These are phyloP conservation scores for Rhynchospora tenuis DNA, from an alignment of 176 grass and related monocot species.

Conservation along the genomic window DNA sequence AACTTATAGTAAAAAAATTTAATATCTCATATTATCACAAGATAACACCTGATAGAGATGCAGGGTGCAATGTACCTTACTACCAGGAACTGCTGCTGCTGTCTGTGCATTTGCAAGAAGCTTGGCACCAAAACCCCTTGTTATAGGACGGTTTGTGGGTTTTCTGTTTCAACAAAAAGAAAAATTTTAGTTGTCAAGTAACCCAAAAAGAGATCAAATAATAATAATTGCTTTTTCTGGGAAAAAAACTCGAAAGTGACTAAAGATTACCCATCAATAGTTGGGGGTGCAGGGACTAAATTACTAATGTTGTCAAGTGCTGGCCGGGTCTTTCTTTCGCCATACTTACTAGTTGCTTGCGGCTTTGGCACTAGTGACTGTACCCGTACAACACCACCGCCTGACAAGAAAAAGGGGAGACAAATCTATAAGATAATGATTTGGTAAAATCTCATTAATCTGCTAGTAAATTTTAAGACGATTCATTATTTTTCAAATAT, in stretches of 20 bases:
- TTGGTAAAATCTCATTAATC: not conserved
- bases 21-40: not conserved
- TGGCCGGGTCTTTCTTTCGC: not conserved
- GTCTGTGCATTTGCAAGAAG: conserved; percentile 24
- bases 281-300: not conserved
- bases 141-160: conserved; percentile 20
- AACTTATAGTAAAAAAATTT: not conserved
- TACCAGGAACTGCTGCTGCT: not conserved
- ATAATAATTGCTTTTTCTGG: not conserved
- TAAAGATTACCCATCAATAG: conserved; percentile 18
- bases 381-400: not conserved
- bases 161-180: conserved; percentile 13
- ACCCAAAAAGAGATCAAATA: not conserved
- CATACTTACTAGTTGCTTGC: conserved; percentile 6
- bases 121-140: conserved; percentile 11
- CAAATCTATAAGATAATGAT: not conserved
- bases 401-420: not conserved
- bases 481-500: not conserved
- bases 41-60: not conserved
- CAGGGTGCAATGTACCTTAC: conserved; percentile 9
- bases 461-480: not conserved
- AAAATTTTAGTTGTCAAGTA: not conserved
- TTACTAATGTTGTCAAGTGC: conserved; percentile 27
- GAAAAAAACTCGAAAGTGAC: not conserved
- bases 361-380: not conserved